These are phyloP conservation scores for Bacterosira constricta DNA, from an alignment of 108 stramenopile genomes.

Conservation along the genomic window DNA sequence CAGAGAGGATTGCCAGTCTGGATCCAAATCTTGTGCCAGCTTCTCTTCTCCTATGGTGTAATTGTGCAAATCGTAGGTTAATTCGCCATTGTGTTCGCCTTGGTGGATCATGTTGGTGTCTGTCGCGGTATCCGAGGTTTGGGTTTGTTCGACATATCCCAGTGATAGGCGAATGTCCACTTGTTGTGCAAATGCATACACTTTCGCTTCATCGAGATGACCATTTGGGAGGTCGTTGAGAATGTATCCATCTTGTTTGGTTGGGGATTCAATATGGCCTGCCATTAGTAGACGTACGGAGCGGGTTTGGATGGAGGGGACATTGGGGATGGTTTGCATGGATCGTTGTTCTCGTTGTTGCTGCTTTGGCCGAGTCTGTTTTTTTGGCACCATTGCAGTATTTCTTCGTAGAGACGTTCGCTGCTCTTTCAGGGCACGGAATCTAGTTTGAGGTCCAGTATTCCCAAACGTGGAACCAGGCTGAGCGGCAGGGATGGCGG, in stretches of 20 bases:
- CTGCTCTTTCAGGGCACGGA: no score
- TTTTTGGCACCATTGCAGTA: no score
- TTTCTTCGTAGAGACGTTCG: no score
- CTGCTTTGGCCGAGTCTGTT: no score
- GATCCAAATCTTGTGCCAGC: slow-evolving; percentile 12
- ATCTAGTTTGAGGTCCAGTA: no score
- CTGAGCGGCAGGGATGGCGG: no score
- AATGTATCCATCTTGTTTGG: slow-evolving; percentile 10
- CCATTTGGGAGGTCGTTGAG: slow-evolving; percentile 16
- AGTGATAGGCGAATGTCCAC: slow-evolving; percentile 47
- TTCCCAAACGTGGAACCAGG: no score
- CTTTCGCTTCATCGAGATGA: slow-evolving; percentile 18
- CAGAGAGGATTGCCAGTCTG: slow-evolving; percentile 8
- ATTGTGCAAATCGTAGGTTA: slow-evolving; percentile 19
- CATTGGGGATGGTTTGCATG: not conserved
- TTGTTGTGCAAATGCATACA: slow-evolving; percentile 49
- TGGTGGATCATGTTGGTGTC: slow-evolving; percentile 1
- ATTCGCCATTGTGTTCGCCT: slow-evolving; percentile 1
- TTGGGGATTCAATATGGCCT: slow-evolving; percentile 35
- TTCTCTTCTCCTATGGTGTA: slow-evolving; percentile 12
- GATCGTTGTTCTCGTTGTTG: not conserved
- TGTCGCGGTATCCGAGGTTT: not conserved
- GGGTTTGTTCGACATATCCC: slow-evolving; percentile 1
- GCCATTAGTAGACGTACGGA: slow-evolving; percentile 48
- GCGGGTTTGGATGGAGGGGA: slow-evolving; percentile 3